Percentiles rank a stretch among this genome's conserved stretches.
phyloP scores from a whole-genome alignment of 257 asterid genomes.

The Primulina tabacum region DNA sequence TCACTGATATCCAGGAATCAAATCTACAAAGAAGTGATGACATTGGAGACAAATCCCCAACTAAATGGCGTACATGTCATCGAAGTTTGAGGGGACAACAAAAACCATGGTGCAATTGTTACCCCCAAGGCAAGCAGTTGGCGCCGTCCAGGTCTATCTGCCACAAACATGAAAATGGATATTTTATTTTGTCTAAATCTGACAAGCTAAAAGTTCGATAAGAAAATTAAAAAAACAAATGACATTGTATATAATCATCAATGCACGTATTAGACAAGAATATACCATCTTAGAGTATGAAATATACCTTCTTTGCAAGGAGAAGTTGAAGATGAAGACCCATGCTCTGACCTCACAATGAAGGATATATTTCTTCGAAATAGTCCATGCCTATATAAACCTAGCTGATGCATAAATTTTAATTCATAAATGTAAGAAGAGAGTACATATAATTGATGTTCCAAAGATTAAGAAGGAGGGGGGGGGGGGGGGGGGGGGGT shows the following conservation, averaged over 20 bases:
- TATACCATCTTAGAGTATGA: conserved; percentile 9
- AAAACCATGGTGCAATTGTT: conserved; percentile 47
- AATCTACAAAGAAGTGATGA: conserved; percentile 8
- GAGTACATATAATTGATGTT: not conserved
- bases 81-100: conserved; percentile 45
- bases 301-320: conserved; percentile 32
- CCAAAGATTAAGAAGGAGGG: not conserved
- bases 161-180: conserved; percentile 16
- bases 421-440: conserved; percentile 7
- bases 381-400: conserved; percentile 35
- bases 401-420: conserved; percentile 45
- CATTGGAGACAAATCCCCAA: not conserved
- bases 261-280: conserved; percentile 4
- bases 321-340: conserved; percentile 43
- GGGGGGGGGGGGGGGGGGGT: too few relatives aligned
- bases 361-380: conserved; percentile 32
- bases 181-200: conserved; percentile 4
- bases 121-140: conserved; percentile 62
- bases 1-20: conserved; percentile 19
- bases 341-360: conserved; percentile 45
- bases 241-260: not conserved
- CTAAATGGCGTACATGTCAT: conserved; percentile 49
- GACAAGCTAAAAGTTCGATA: conserved; percentile 2
- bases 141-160: conserved; percentile 66
- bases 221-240: conserved; percentile 8